Evolutionary conservation across 2,329 filamentous ascomycete species (phyloP), one percentile per base, ranked within the genome.

Genomic region (Ascochyta rabiei): DNA sequence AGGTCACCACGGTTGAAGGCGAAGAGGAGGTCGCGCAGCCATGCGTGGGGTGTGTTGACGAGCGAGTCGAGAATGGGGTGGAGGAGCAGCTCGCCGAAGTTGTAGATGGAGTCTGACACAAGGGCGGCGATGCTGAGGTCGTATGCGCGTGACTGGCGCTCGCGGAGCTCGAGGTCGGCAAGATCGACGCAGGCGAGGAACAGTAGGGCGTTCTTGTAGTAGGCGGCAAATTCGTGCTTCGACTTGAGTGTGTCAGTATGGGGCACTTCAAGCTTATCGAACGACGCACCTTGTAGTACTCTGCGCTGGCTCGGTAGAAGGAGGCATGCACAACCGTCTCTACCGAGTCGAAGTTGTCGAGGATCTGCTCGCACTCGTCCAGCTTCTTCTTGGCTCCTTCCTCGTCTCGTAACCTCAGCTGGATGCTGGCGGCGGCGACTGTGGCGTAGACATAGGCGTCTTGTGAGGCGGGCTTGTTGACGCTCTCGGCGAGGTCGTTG

Each of bases 1-100:
- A 99, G 84, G 71, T 99, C 95, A 65, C 95, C 95, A 41, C 92
- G 88, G 81, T 99, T 99, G 82, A 97, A 99, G 54, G 95, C 93
- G 71, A 97, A 96, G 40, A 99, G 86, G n/a, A 99, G 87, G 38
- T 97, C 90, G 60, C 92, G 90, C 61, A 99, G 84, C 95, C 95
- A 99, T 46, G 87, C 82, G 73, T 96, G 86, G 37, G 88, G 84
- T 21, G 89, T 87, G 67, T 88, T 86, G 69, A 82, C 82, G 47
- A 99, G 85, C 18, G 89, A 88, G 72, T 96, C 90, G 60, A 99
- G 87, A 71, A 99, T 96, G 3, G 95, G 95, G 75, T 99, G 95
- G 64, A 99, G 85, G 28, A 99, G 86, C n/a, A 99, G 88, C 81
- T 99, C 95, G 76, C 95, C 95, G 68, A 99, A 99, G 82, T 99